Conservation (phyloP, 176 grass and related monocot species). For the Musa acuminata region DNA sequence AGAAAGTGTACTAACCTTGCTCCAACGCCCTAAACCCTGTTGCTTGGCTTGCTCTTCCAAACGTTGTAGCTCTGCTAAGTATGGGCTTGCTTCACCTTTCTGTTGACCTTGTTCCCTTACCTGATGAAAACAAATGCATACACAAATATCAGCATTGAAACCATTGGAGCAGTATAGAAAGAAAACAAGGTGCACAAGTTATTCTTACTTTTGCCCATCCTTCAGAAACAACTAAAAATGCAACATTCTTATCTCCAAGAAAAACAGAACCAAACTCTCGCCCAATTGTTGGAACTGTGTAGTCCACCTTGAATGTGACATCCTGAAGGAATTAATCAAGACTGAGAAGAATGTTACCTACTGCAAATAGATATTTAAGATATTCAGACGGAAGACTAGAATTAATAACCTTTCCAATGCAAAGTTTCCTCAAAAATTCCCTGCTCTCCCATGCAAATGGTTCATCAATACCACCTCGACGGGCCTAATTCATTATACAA, state of each 20-base stretch:
- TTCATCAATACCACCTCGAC: conserved; percentile 76
- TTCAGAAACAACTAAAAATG: conserved; percentile 57
- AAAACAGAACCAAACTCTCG: conserved; percentile 93
- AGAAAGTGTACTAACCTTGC: conserved; percentile 46
- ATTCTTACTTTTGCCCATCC: conserved; percentile 83
- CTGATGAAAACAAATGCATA: conserved; percentile 12
- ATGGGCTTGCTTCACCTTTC: conserved; percentile 57
- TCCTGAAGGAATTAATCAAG: conserved; percentile 35
- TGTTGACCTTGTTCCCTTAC: conserved; percentile 72
- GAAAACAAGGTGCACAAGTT: not conserved
- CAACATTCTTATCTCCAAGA: conserved; percentile 78
- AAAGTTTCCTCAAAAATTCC: conserved; percentile 74
- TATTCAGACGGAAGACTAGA: not conserved
- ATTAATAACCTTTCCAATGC: conserved; percentile 72
- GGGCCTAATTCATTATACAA: conserved; percentile 41
- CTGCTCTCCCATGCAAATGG: conserved; percentile 98
- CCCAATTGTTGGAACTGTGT: conserved; percentile 67
- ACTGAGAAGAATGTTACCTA: not conserved
- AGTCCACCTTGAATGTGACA: conserved; percentile 88
- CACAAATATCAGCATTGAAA: not conserved
- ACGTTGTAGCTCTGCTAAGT: conserved; percentile 49
- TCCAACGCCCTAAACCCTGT: conserved; percentile 89
- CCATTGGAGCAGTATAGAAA: conserved; percentile 1
- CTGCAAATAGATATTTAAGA: not conserved
- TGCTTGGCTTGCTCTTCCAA: conserved; percentile 85